phyloP scores from a whole-genome alignment of 495 filamentous ascomycete genomes.

The Hypoxylon fragiforme region DNA sequence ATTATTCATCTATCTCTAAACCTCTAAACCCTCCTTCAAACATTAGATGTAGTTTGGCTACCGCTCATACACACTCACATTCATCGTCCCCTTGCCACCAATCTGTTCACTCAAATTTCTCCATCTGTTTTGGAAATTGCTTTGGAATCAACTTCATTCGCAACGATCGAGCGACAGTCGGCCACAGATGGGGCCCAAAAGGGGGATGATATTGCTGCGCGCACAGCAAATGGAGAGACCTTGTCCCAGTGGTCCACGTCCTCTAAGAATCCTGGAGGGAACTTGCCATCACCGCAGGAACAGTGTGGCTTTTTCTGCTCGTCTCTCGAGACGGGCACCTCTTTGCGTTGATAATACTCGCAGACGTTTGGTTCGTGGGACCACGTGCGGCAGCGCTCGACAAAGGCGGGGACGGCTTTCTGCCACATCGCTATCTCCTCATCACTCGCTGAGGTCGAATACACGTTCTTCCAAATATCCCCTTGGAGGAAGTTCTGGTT shows the following conservation, averaged over 20 bases:
- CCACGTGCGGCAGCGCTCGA: slow-evolving; percentile 60
- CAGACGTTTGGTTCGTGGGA: slow-evolving; percentile 46
- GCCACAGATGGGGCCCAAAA: slow-evolving; percentile 41
- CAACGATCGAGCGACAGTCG: too few relatives aligned
- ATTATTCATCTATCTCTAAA: too few relatives aligned
- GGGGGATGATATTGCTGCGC: slow-evolving; percentile 39
- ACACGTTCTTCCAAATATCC: background rate
- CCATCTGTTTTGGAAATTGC: too few relatives aligned
- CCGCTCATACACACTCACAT: too few relatives aligned
- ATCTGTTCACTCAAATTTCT: too few relatives aligned
- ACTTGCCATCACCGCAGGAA: slow-evolving; percentile 43
- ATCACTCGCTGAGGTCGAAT: slow-evolving; percentile 22
- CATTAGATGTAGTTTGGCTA: too few relatives aligned
- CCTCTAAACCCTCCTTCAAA: too few relatives aligned
- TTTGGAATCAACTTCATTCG: too few relatives aligned
- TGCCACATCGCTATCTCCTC: slow-evolving; percentile 54
- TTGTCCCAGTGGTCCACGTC: slow-evolving; percentile 31
- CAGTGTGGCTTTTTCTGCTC: slow-evolving; percentile 25
- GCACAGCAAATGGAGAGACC: slow-evolving; percentile 34
- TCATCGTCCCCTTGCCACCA: too few relatives aligned
- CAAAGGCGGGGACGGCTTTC: slow-evolving; percentile 47
- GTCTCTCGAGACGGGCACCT: background rate
- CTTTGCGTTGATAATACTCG: slow-evolving; percentile 41
- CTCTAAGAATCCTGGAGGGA: slow-evolving; percentile 35
- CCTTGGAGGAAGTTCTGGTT: too few relatives aligned